Conservation (phyloP, 345 rosid species). For the Eucalyptus microcorys region DNA sequence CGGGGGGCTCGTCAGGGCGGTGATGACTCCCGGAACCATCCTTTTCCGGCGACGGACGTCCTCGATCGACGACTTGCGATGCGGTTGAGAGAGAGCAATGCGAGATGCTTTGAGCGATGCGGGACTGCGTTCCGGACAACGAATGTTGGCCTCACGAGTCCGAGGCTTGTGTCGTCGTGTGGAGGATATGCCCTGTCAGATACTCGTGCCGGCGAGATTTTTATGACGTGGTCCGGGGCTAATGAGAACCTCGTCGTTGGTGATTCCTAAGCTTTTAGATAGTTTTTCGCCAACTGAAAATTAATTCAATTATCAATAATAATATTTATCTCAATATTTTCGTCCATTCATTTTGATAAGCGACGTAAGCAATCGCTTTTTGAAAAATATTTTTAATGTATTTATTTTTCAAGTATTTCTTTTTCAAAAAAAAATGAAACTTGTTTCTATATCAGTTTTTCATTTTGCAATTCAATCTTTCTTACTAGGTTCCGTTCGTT, state of each 20-base stretch:
- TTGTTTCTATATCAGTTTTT: no score
- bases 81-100: neutral
- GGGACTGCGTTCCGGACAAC: neutral
- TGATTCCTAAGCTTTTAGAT: accelerated
- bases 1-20: neutral
- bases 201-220: neutral
- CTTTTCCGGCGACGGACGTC: neutral
- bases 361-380: accelerated
- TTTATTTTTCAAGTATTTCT: no score
- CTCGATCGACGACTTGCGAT: neutral
- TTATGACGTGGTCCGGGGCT: neutral
- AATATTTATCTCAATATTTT: no score
- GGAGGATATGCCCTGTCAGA: neutral
- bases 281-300: no score
- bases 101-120: neutral
- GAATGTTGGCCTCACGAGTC: neutral
- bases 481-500: no score
- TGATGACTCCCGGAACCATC: neutral
- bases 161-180: neutral
- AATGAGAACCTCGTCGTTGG: accelerated
- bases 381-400: no score
- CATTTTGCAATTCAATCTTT: neutral
- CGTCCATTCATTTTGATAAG: accelerated
- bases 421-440: accelerated
- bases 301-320: no score